Conservation (phyloP, 1,284 basidiomycete species). For the Malassezia brasiliensis region DNA sequence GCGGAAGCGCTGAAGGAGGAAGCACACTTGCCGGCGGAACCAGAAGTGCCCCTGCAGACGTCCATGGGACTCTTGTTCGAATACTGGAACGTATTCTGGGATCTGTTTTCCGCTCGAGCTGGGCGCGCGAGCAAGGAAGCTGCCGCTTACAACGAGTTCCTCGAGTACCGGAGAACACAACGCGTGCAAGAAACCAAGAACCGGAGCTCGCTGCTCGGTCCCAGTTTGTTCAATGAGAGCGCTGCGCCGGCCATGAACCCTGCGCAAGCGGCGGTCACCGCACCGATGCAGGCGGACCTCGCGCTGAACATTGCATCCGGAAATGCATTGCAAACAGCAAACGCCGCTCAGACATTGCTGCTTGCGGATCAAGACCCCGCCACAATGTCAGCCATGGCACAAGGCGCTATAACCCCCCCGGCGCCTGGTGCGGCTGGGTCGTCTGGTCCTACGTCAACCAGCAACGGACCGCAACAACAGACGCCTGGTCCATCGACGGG, state of each 20-base stretch:
- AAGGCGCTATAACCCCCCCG: no score
- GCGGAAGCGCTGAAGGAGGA: constrained; percentile 40
- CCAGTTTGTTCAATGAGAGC: neutral
- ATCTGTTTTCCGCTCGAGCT: constrained; percentile 39
- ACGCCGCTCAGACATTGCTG: neutral
- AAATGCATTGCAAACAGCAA: neutral
- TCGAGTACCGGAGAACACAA: constrained; percentile 35
- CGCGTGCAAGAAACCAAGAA: constrained; percentile 16
- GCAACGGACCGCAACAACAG: no score
- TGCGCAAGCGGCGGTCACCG: neutral
- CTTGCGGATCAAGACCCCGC: neutral
- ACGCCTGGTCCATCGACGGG: no score
- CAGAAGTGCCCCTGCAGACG: constrained; percentile 39
- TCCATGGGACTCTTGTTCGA: constrained; percentile 43
- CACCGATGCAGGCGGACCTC: neutral
- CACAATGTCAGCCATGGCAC: neutral
- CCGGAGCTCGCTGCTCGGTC: neutral
- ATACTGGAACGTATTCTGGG: constrained; percentile 48
- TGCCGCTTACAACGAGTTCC: constrained; percentile 32
- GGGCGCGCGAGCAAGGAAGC: constrained; percentile 35
- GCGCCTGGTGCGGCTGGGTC: no score
- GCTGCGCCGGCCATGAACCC: neutral
- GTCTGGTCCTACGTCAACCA: no score
- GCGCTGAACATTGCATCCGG: neutral
- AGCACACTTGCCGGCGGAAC: constrained; percentile 35